Base-by-base conservation (phyloP, 1,139 yeast species). In the Williopsis jadinii region DNA sequence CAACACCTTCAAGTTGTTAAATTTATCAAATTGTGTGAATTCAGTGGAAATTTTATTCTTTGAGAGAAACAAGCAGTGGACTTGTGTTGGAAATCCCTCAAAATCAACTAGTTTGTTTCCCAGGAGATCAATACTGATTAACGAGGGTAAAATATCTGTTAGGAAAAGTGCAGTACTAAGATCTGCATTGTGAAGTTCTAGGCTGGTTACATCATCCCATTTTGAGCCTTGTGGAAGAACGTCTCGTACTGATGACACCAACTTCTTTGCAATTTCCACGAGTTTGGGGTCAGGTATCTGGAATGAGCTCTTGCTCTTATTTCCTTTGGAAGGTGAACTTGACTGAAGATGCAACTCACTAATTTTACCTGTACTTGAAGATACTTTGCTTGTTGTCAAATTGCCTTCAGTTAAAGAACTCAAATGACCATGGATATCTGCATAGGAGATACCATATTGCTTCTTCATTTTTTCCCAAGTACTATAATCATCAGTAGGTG, bases 121-220 rank as follows among this genome's bases (percentile, higher is more conserved):
- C 11, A 58, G 48, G 4, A 62, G 53, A 36, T 62, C 55, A 8
- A 68, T 47, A 3, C 48, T 45, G 14, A 43, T 48, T 26, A 67
- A 45, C 8, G 49, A 47, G 8, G 72, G 72, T 35, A 68, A 54
- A 41, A 62, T 55, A 30, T 62, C 62, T 8, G 56, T 6, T 19
- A 19, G 24, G 6, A 19, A 19, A 19, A 4, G 24, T 6, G 24
- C 24, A 19, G 24, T 19, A 19, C 24, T 19, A 19, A 19, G 24
- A 19, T 19, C 24, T 19, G 24, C 24, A 6, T 19, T 5, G 24
- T 19, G 4, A 6, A 19, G 24, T 19, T 19, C 24, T 14, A 67
- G 41, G 3, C 41, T 40, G 2, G 50, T 52, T 26, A 66, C 44
- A 14, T 52, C 49, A 38, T 63, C 67, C 71, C 71, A 66, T 26